These are phyloP conservation scores for Debaryomyces tyrocola DNA, from an alignment of 805 yeast species.

Conservation along the genomic window DNA sequence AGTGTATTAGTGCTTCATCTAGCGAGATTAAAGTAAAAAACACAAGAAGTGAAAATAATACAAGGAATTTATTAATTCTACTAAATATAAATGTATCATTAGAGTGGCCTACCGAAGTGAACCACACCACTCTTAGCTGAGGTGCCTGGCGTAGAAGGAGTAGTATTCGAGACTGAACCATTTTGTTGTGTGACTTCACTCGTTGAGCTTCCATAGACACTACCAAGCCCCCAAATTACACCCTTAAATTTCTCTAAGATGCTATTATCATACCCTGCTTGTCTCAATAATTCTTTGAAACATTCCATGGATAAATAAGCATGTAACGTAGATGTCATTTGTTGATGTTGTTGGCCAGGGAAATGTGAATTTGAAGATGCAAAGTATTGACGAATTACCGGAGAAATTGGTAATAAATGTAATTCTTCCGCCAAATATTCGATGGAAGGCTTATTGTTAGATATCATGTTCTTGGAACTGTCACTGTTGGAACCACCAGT, in stretches of 20 bases:
- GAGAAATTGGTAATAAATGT: constrained; percentile 59
- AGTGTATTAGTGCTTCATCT: not conserved
- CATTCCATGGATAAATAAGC: constrained; percentile 64
- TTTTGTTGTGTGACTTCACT: constrained; percentile 6
- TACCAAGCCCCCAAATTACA: constrained; percentile 51
- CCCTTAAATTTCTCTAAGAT: constrained; percentile 44
- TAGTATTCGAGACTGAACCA: constrained; percentile 7
- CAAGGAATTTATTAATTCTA: not conserved
- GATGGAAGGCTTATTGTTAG: constrained; percentile 44
- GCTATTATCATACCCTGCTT: constrained; percentile 20
- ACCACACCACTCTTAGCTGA: constrained; percentile 21
- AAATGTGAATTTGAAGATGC: constrained; percentile 18
- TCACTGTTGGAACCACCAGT: constrained; percentile 3
- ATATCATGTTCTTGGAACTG: not conserved
- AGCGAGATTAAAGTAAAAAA: not conserved
- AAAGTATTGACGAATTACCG: constrained; percentile 43
- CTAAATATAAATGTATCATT: not conserved
- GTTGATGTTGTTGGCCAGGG: constrained; percentile 30
- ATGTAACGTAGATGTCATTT: constrained; percentile 55
- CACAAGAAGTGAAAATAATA: not conserved
- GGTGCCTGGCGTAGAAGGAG: constrained; percentile 26
- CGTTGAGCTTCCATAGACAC: constrained; percentile 14
- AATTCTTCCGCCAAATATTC: constrained; percentile 71
- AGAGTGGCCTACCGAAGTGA: constrained; percentile 31
- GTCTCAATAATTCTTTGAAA: constrained; percentile 53